Base-by-base conservation (phyloP, 192 early-diverging fungal species). In the Backusella westeae region DNA sequence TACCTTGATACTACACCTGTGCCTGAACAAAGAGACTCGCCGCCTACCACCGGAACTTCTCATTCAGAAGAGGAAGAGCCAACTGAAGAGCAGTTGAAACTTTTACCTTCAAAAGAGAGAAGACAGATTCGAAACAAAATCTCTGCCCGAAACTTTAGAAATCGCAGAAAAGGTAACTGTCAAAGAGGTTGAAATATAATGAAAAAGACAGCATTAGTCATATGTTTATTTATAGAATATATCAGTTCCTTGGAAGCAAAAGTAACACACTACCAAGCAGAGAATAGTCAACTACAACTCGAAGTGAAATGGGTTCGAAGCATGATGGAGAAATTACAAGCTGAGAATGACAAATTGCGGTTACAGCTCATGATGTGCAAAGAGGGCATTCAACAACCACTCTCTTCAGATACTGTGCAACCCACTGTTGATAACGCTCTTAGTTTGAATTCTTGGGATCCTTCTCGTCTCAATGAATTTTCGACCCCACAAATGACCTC, bases 61-160 rank as follows among this genome's bases (percentile, higher is more conserved):
- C 36, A 38, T 34, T 65, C 49, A 59, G 56, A 63, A 41, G 77
- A 78, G 21, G 77, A 73, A 39, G 77, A 78, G 44, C 67, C 77
- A 5, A 73, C 72, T 26, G 67, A 73, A 34, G 67, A 46, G 42
- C 90, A 93, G 74, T 75, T 90, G 69, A 91, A 90, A 52, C 85
- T 83, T 23, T 83, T 95, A 82, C 82, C 89, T 12, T 87, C 91
- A 19, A 94, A 92, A 80, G 92, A 96, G 81, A 86, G 93, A 38
- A 87, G 94, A 29, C 93, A 94, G 84, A 81, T 95, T 80, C 86
- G 94, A 69, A 96, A 96, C 85, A 96, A 96, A 78, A 90, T 96
- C 39, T 93, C 91, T 23, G 94, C 94, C 23, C 85, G 94, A 77
- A 94, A 94, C 82, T 96, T 96, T 81, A 87, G 94, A 53, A 87